Conservation (phyloP, 768 basidiomycete genomes). For the Sarcodon sp. region DNA sequence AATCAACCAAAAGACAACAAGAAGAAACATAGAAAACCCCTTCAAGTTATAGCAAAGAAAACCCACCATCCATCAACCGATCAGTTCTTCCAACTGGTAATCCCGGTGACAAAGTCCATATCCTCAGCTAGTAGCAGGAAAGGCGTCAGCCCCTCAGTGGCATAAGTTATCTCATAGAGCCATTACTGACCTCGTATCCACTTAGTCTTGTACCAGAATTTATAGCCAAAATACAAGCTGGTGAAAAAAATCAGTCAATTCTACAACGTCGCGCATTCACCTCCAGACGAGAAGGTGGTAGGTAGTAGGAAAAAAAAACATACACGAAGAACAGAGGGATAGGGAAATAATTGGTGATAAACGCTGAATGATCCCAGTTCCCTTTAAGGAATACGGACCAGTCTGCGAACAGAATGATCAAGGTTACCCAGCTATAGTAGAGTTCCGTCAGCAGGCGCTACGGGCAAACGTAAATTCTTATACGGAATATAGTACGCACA, state of each 20-base stretch:
- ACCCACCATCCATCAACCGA: not conserved
- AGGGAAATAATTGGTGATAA: slow-evolving; percentile 12
- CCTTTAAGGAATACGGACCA: slow-evolving; percentile 9
- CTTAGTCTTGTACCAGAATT: not conserved
- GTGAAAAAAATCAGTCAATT: no score
- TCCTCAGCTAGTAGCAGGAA: not conserved
- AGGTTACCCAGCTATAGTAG: not conserved
- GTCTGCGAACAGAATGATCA: slow-evolving; percentile 5
- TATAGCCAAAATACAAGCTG: not conserved
- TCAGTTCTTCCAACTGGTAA: not conserved
- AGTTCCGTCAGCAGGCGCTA: not conserved
- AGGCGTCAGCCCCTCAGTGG: no score
- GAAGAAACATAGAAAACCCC: not conserved
- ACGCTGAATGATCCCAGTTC: slow-evolving; percentile 6
- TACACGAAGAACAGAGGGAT: slow-evolving; percentile 4
- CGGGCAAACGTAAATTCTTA: not conserved
- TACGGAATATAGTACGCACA: slow-evolving; percentile 1
- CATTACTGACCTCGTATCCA: not conserved
- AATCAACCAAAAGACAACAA: not conserved
- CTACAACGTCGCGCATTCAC: no score
- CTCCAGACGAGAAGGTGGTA: no score
- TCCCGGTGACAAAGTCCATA: not conserved
- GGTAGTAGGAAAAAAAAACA: no score
- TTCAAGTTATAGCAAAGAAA: not conserved
- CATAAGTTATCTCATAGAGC: no score